A percentile compares a stretch with the other conserved stretches of the same genome.
Conservation (phyloP, 2,329 filamentous ascomycete species). For the Blastomyces emzantsi region DNA sequence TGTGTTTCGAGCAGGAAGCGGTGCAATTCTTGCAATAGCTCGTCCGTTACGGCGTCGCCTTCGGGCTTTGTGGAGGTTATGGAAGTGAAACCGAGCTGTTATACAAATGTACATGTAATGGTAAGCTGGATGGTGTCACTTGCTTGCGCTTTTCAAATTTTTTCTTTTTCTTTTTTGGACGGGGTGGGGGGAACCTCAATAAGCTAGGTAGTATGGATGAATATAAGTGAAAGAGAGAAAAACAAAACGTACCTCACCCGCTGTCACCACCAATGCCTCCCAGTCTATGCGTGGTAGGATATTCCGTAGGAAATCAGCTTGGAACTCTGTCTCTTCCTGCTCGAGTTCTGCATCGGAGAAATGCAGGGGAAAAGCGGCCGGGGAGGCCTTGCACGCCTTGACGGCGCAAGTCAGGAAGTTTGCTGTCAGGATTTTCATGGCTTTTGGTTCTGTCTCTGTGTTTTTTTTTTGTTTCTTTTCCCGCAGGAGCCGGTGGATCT, state of each 20-base stretch:
- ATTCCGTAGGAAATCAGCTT: slow-evolving; percentile 71
- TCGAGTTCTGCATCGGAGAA: slow-evolving; percentile 87
- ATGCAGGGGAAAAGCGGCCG: slow-evolving; percentile 78
- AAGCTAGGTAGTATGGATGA: no score
- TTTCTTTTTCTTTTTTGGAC: neutral
- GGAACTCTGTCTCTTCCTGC: slow-evolving; percentile 71
- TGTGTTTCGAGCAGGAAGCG: slow-evolving; percentile 78
- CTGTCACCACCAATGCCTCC: slow-evolving; percentile 65
- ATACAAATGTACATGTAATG: neutral
- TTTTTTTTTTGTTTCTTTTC: no score
- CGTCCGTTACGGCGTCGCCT: slow-evolving; percentile 55
- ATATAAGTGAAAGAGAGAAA: neutral
- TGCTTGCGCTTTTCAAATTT: neutral
- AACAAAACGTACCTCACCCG: slow-evolving; percentile 49
- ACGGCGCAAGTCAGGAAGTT: slow-evolving; percentile 97
- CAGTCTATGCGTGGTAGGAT: slow-evolving; percentile 84
- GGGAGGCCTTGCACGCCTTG: slow-evolving; percentile 80
- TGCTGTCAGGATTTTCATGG: slow-evolving; percentile 89
- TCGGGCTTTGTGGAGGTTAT: slow-evolving; percentile 58
- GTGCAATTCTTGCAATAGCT: slow-evolving; percentile 68
- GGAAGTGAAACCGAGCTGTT: slow-evolving; percentile 71
- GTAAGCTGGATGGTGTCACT: neutral
- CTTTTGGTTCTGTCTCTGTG: slow-evolving; percentile 1
- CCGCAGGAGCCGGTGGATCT: neutral
- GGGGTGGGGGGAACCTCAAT: neutral